Evolutionary conservation across 495 filamentous ascomycete species (phyloP).

Genomic region (Xylaria sp.): DNA sequence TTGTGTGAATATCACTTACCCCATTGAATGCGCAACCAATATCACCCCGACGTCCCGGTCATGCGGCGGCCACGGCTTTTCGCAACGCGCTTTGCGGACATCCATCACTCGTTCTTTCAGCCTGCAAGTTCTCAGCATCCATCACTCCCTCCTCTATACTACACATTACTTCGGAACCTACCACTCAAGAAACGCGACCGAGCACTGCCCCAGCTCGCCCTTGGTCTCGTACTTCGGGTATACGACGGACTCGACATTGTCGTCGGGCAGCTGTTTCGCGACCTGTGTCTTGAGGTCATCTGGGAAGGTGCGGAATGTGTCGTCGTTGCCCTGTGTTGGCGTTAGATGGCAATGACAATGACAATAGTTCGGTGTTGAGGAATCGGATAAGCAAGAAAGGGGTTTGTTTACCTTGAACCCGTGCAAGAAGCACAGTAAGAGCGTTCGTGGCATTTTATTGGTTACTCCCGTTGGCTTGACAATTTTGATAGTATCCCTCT

Average conservation of each 20-base stretch:
- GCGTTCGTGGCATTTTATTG: slow-evolving; percentile 73
- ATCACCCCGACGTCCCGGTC: slow-evolving; percentile 85
- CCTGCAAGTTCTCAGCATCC: slow-evolving; percentile 56
- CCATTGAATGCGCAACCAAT: slow-evolving; percentile 93
- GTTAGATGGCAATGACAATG: not conserved
- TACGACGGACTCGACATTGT: slow-evolving; percentile 66
- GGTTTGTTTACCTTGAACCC: slow-evolving; percentile 92
- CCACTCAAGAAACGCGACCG: slow-evolving; percentile 84
- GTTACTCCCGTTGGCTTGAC: not conserved
- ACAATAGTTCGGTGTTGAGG: no score
- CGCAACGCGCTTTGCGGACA: slow-evolving; percentile 72
- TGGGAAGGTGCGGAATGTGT: slow-evolving; percentile 84
- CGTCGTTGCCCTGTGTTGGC: slow-evolving; percentile 72
- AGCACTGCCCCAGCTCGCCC: slow-evolving; percentile 80
- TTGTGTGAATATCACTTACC: slow-evolving; percentile 45
- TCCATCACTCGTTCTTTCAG: slow-evolving; percentile 90
- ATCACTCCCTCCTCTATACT: slow-evolving; percentile 5
- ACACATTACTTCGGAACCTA: slow-evolving; percentile 41
- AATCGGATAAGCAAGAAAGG: not conserved
- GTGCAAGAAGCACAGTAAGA: slow-evolving; percentile 90
- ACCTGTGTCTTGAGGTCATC: slow-evolving; percentile 72
- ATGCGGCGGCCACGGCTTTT: slow-evolving; percentile 81
- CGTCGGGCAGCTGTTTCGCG: slow-evolving; percentile 70
- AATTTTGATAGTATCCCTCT: not conserved
- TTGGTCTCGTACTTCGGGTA: slow-evolving; percentile 94